Base-by-base conservation (phyloP, 352 stramenopile genomes). In the Albugo laibachii region DNA sequence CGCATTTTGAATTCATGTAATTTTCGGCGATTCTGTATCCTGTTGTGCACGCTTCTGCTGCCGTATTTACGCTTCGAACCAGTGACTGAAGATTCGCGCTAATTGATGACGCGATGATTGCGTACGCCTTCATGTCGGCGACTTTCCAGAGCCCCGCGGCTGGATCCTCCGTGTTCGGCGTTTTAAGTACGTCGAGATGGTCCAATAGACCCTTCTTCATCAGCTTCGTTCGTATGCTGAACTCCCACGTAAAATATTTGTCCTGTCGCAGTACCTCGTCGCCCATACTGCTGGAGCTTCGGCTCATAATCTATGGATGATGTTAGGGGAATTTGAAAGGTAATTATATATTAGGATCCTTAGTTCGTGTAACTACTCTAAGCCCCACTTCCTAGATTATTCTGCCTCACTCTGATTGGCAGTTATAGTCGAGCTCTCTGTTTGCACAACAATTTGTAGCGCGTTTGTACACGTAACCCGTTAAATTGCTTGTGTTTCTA, bases 21-120 rank as follows among this genome's bases (percentile, higher is more conserved):
- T 40, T 62, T 15, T 18, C 52, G 49, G 8, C 50, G 21, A 19
- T 59, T 38, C 40, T 62, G 56, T 5, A 60, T 51, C 49, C 24
- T 48, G 18, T 60, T 53, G 49, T 56, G 40, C 18, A 56, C 41
- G 13, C 35, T 4, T 59, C 44, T 15, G 13, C 4, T 0, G 36
- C 41, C 5, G 34, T 47, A 5, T 4, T 35, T 10, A 31, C 27
- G 8, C 57, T 41, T 12, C 36, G 46, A 11, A 61, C 20, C 45
- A 61, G 45, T 35, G 24, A 27, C 18, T 52, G 45, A 42, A 54
- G 57, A 8, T 10, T 31, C 8, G 24, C 3, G 24, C 24, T n/a
- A n/a, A n/a, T n/a, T n/a, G 24, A 31, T 8, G 2, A n/a, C 47
- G 3, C 50, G 14, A 44, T 45, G 12, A 56, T 36, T 24, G 3